Conservation (phyloP, 2,329 filamentous ascomycete genomes). For the Thelonectria rubi region DNA sequence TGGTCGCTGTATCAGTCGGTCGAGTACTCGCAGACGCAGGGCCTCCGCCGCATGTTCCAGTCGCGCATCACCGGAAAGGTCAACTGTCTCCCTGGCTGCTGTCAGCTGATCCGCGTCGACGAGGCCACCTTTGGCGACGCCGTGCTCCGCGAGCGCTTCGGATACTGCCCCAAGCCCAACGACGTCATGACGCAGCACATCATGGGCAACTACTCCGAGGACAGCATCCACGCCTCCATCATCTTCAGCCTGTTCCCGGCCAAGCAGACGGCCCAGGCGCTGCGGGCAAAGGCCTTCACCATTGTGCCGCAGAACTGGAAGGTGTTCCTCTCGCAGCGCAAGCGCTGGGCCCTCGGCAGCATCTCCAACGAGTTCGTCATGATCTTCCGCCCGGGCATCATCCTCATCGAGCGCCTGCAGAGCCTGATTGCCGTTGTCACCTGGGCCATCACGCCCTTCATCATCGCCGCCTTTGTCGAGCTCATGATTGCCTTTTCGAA, state of each 20-base stretch:
- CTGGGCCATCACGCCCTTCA: conserved; percentile 57
- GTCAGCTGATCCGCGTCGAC: conserved; percentile 59
- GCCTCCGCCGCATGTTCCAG: conserved; percentile 58
- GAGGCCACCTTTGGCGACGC: conserved; percentile 59
- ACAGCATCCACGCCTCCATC: conserved; percentile 59
- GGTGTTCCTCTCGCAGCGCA: conserved; percentile 59
- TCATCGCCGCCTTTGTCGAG: conserved; percentile 52
- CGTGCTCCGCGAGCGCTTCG: conserved; percentile 57
- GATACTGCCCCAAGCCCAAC: conserved; percentile 59
- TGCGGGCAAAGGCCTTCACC: conserved; percentile 57
- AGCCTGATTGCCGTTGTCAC: conserved; percentile 57
- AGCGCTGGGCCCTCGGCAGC: conserved; percentile 59
- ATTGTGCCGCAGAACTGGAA: conserved; percentile 56
- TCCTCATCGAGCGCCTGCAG: conserved; percentile 55
- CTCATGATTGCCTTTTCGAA: conserved; percentile 48
- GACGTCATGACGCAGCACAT: conserved; percentile 59
- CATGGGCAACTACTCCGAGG: conserved; percentile 59
- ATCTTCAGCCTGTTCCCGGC: conserved; percentile 57
- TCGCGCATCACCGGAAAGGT: conserved; percentile 60
- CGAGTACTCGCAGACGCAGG: conserved; percentile 59
- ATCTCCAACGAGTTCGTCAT: conserved; percentile 60
- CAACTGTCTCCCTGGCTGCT: conserved; percentile 59
- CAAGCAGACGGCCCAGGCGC: conserved; percentile 56
- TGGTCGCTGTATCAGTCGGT: conserved; percentile 59
- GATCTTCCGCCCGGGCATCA: conserved; percentile 54